Percentiles rank a stretch among this genome's conserved stretches.
These are phyloP conservation scores for Chernovozyma sophiae-reginae DNA, from an alignment of 1,139 yeast species.

Conservation along the genomic window DNA sequence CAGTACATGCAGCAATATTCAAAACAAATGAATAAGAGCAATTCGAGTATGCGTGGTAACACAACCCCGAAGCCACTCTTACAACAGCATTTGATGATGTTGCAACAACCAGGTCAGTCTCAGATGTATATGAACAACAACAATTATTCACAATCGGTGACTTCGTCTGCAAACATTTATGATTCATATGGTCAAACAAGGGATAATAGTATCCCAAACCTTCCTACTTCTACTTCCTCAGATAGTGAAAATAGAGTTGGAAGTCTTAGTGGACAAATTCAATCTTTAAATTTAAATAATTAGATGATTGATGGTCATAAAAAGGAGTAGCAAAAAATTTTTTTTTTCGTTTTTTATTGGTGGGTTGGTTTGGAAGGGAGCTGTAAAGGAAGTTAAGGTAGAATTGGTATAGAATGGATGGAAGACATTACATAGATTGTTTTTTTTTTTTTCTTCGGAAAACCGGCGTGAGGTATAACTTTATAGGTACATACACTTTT, in stretches of 20 bases:
- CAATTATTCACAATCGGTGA: constrained; percentile 18
- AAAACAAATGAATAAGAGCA: constrained; percentile 3
- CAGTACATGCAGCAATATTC: constrained; percentile 2
- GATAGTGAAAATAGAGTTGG: constrained; percentile 2
- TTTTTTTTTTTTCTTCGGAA: too few relatives aligned
- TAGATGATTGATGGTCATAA: too few relatives aligned
- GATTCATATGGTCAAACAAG: constrained; percentile 1
- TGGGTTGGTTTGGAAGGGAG: too few relatives aligned
- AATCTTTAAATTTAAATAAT: constrained; percentile 5
- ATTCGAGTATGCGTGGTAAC: constrained; percentile 1
- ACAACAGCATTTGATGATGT: constrained; percentile 7
- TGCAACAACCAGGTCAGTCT: constrained; percentile 1
- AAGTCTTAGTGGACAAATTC: constrained; percentile 6
- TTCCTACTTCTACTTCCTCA: constrained; percentile 1
- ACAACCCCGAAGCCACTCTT: constrained; percentile 4
- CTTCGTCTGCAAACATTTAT: constrained; percentile 26
- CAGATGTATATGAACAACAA: constrained; percentile 6
- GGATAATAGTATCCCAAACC: constrained; percentile 3
- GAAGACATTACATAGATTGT: too few relatives aligned
- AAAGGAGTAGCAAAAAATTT: too few relatives aligned
- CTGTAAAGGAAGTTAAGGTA: too few relatives aligned
- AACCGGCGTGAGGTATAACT: too few relatives aligned
- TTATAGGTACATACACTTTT: too few relatives aligned
- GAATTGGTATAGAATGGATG: too few relatives aligned
- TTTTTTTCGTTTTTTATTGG: too few relatives aligned